Base-by-base conservation (phyloP, 2,329 filamentous ascomycete genomes). In the Neophaeococcomyces aloes region DNA sequence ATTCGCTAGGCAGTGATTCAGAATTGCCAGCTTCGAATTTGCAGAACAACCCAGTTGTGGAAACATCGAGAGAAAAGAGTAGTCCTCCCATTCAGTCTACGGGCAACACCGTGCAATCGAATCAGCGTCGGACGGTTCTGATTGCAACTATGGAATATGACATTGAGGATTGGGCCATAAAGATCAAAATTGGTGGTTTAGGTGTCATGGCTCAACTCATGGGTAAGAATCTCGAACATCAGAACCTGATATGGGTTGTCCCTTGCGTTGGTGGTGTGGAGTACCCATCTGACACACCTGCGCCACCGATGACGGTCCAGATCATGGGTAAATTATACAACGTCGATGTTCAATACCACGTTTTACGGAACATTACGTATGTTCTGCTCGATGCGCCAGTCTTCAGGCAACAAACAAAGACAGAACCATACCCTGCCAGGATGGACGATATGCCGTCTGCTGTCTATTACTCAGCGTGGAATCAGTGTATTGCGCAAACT, bases 131-230 rank as follows among this genome's bases (percentile, higher is more conserved):
- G n/a, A 80, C 71, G 25, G 73, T 81, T 2, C 67, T 83, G 17
- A 79, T 83, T 42, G 79, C 77, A 10, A 82, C 79, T 5, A 81
- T 83, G 75, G 79, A 83, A 59, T 83, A 83, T 60, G 77, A 82
- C 48, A 81, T 83, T 48, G 75, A 79, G 44, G 79, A 83, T 56
- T 82, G 79, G 75, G 69, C 62, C 3, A 78, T 83, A 62, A 82
- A 80, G 60, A 78, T 83, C 62, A 83, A 83, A 62, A 83, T 83
- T 36, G 79, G 79, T 47, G 79, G 79, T 48, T 66, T 83, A 3
- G 79, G 79, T 58, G 78, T 81, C 48, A 83, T 83, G 78, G 78
- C 79, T 27, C 75, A 79, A 52, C 63, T 82, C 2, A 83, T 82
- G 78, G 75, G 75, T 14, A 78, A 79, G 56, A 74, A 77, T 41